These are phyloP conservation scores for Xylariales sp. DNA, from an alignment of 2,329 filamentous ascomycete species.

Conservation along the genomic window DNA sequence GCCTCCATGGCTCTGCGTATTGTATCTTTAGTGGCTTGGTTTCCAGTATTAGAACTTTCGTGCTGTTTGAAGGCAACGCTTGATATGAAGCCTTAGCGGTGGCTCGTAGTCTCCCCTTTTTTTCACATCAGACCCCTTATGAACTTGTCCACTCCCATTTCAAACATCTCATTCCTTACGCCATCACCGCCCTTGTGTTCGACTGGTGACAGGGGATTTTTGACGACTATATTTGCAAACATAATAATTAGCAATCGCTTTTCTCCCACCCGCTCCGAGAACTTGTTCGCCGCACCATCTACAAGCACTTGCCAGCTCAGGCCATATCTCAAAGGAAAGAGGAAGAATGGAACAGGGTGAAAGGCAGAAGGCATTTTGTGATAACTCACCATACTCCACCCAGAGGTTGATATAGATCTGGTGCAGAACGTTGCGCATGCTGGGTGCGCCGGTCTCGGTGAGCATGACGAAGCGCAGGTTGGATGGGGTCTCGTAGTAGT, in stretches of 20 bases:
- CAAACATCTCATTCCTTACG: conserved; percentile 68
- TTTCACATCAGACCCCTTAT: conserved; percentile 60
- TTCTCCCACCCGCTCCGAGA: no score
- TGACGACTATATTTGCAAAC: conserved; percentile 64
- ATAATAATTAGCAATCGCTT: no score
- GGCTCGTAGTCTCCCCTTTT: no score
- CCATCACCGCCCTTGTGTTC: conserved; percentile 66
- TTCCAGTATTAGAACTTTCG: no score
- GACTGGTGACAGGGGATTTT: conserved; percentile 64
- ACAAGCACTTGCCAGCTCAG: no score
- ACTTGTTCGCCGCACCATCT: no score
- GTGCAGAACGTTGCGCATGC: conserved; percentile 90
- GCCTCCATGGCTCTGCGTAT: no score
- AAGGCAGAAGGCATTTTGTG: not conserved
- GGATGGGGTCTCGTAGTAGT: conserved; percentile 97
- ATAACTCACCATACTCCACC: conserved; percentile 77
- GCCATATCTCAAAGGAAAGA: no score
- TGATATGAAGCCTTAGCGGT: no score
- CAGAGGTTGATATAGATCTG: conserved; percentile 99
- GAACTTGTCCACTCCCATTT: conserved; percentile 72
- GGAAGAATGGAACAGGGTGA: no score
- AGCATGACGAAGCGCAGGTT: conserved; percentile 96
- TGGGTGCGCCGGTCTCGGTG: conserved; percentile 82
- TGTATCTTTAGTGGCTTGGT: no score
- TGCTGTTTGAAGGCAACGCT: no score